Conservation (phyloP, 2,329 filamentous ascomycete genomes). For the Dothidotthia symphoricarpi region DNA sequence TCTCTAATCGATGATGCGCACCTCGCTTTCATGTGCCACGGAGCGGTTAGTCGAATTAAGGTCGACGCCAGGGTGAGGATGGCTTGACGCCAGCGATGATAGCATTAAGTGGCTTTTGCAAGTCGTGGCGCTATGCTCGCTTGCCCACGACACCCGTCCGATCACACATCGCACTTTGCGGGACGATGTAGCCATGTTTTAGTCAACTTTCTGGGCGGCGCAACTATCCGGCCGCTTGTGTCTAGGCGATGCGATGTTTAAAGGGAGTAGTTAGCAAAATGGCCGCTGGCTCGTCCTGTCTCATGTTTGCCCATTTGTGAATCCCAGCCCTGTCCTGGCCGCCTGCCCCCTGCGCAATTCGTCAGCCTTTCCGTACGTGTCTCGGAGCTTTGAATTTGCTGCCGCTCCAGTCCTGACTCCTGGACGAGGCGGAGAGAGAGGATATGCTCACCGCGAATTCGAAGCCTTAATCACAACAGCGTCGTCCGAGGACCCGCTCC, state of each 20-base stretch:
- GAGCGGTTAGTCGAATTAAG: no score
- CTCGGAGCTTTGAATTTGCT: conserved; percentile 15
- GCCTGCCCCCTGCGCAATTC: conserved; percentile 22
- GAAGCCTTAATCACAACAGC: background rate
- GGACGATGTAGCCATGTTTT: conserved; percentile 18
- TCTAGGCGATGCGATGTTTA: conserved; percentile 26
- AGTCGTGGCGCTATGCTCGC: conserved; percentile 15
- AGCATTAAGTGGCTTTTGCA: conserved; percentile 28
- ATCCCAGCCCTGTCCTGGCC: conserved; percentile 19
- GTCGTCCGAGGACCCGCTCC: conserved; percentile 3
- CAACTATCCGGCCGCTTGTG: conserved; percentile 7
- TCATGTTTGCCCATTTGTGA: conserved; percentile 26
- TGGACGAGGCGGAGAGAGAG: no score
- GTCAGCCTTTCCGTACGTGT: conserved; percentile 26
- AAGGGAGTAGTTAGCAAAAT: conserved; percentile 20
- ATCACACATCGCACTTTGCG: conserved; percentile 11
- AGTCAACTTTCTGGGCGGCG: conserved; percentile 11
- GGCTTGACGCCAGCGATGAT: conserved; percentile 12
- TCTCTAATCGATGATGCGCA: conserved; percentile 15
- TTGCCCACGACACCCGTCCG: conserved; percentile 12
- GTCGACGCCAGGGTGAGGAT: conserved; percentile 10
- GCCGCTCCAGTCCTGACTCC: conserved; percentile 2
- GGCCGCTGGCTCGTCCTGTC: conserved; percentile 31
- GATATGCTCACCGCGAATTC: no score
- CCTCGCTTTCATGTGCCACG: background rate